A percentile compares a stretch with the other conserved stretches of the same genome.
phyloP scores from a whole-genome alignment of 371 early-diverging fungal species.

The Mortierella sp. region DNA sequence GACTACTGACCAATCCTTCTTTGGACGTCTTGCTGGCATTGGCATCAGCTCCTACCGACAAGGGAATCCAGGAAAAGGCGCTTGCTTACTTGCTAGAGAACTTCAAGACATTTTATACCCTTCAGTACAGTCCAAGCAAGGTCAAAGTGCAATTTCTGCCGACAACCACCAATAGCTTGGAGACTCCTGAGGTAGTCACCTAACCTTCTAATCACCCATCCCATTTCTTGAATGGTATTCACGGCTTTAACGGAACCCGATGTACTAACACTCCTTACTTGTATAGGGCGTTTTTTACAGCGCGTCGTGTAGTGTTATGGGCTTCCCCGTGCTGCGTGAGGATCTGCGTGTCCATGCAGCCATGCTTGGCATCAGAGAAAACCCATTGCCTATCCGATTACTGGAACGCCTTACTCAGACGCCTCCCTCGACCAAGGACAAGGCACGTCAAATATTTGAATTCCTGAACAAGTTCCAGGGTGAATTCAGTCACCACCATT shows the following conservation, averaged over 20 bases:
- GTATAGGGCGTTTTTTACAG: slow-evolving; percentile 71
- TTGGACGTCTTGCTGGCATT: slow-evolving; percentile 63
- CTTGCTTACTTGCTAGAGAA: slow-evolving; percentile 82
- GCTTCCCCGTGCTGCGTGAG: slow-evolving; percentile 71
- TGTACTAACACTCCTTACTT: not conserved
- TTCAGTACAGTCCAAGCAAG: slow-evolving; percentile 56
- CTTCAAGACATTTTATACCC: slow-evolving; percentile 65
- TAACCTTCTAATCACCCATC: not conserved
- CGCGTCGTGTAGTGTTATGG: slow-evolving; percentile 70
- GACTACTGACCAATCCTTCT: slow-evolving; percentile 69
- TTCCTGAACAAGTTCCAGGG: slow-evolving; percentile 77
- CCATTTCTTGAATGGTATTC: not conserved
- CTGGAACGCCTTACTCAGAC: slow-evolving; percentile 59
- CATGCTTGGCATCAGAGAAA: slow-evolving; percentile 75
- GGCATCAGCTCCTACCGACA: slow-evolving; percentile 60
- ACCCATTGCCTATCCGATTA: slow-evolving; percentile 65
- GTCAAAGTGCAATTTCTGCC: slow-evolving; percentile 76
- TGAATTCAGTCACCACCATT: slow-evolving; percentile 64
- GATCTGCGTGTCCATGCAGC: slow-evolving; percentile 68
- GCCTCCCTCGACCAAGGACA: slow-evolving; percentile 56
- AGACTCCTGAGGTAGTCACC: slow-evolving; percentile 55
- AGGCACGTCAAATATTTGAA: slow-evolving; percentile 71
- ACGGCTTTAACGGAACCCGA: too few species aligned
- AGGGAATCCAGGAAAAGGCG: slow-evolving; percentile 59
- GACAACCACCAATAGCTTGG: slow-evolving; percentile 57